Conservation (phyloP, 2,329 filamentous ascomycete genomes). For the Trichoderma pleuroti region DNA sequence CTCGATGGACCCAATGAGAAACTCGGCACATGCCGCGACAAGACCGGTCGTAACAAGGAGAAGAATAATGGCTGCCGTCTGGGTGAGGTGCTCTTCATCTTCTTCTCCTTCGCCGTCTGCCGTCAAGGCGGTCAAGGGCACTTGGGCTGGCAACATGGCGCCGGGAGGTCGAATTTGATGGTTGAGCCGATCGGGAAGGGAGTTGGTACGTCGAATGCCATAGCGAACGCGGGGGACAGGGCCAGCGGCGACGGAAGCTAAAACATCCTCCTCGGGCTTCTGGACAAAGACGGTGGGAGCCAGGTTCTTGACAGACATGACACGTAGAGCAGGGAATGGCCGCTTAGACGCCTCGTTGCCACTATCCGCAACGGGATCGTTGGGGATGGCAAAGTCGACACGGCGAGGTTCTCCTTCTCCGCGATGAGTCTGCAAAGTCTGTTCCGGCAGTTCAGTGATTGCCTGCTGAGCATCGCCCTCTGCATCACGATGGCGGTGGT, state of each 20-base stretch:
- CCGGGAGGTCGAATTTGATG: conserved; percentile 46
- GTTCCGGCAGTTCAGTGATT: conserved; percentile 28
- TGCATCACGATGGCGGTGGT: conserved; percentile 29
- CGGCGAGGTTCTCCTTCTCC: conserved; percentile 47
- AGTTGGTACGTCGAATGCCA: conserved; percentile 70
- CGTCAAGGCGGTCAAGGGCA: conserved; percentile 38
- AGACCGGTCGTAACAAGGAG: conserved; percentile 62
- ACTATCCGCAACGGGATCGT: conserved; percentile 28
- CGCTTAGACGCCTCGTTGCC: conserved; percentile 31
- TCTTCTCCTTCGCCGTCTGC: conserved; percentile 29
- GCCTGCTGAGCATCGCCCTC: conserved; percentile 29
- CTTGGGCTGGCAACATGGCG: conserved; percentile 47
- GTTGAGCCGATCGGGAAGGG: conserved; percentile 63
- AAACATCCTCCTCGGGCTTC: conserved; percentile 31
- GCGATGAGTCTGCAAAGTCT: conserved; percentile 10
- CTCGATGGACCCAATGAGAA: conserved; percentile 65
- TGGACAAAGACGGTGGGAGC: conserved; percentile 68
- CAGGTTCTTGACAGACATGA: conserved; percentile 63
- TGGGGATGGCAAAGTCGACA: conserved; percentile 54
- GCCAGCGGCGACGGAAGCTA: conserved; percentile 35
- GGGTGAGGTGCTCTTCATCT: conserved; percentile 49
- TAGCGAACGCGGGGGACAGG: conserved; percentile 56
- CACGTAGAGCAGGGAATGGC: conserved; percentile 46
- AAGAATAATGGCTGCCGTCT: conserved; percentile 56
- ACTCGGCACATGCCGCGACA: conserved; percentile 66